Percentiles rank a stretch among this genome's conserved stretches.
These are phyloP conservation scores for Ailanthus altissimus DNA, from an alignment of 345 rosid genomes.

Conservation along the genomic window DNA sequence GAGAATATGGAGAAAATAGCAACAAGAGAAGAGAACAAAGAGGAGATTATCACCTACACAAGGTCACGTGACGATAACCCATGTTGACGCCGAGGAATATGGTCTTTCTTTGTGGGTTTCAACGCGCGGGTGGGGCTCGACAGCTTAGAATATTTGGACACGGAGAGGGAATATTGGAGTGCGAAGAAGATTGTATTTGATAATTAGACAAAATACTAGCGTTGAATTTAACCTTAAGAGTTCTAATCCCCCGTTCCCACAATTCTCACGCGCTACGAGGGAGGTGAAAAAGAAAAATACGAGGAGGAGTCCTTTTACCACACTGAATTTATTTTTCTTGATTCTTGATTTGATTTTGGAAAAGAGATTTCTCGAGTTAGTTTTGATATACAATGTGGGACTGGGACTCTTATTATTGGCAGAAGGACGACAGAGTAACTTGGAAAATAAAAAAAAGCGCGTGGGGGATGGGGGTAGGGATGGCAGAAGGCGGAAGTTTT, in stretches of 20 bases:
- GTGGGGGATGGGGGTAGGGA: neutral
- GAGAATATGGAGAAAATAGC: slow-evolving; percentile 11
- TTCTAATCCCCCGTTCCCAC: neutral
- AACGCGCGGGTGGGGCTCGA: slow-evolving; percentile 55
- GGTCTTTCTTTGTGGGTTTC: slow-evolving; percentile 28
- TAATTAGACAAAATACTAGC: slow-evolving; percentile 51
- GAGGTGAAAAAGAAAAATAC: too few species aligned
- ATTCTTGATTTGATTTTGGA: slow-evolving; percentile 7
- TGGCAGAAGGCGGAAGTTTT: neutral
- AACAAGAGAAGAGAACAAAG: slow-evolving; percentile 31
- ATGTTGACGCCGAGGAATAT: slow-evolving; percentile 76
- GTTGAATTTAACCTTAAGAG: slow-evolving; percentile 36
- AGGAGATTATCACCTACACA: slow-evolving; percentile 37
- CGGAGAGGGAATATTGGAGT: slow-evolving; percentile 64
- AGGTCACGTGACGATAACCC: slow-evolving; percentile 64
- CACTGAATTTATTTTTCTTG: neutral
- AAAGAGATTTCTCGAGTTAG: neutral
- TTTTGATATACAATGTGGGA: neutral
- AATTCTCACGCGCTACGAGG: slow-evolving; percentile 9
- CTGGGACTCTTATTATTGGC: neutral
- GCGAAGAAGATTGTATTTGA: slow-evolving; percentile 32
- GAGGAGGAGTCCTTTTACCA: neutral
- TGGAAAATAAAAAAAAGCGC: slow-evolving; percentile 3
- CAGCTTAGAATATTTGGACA: slow-evolving; percentile 51
- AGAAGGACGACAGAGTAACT: neutral